Conservation (phyloP, 768 basidiomycete species). For the Clavaria fumosa region DNA sequence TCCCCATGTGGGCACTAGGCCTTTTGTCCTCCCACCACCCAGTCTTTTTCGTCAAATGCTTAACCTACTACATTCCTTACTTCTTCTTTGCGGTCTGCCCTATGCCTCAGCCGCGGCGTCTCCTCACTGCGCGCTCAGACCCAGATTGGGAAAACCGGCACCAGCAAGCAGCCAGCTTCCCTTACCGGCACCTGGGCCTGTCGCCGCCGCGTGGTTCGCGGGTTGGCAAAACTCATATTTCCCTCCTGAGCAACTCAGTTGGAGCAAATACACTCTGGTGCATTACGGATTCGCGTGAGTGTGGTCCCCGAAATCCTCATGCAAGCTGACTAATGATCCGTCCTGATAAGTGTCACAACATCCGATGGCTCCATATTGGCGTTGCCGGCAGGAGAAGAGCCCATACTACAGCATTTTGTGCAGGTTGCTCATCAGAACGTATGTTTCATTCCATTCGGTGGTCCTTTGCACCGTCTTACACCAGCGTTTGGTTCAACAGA, state of each 20-base stretch:
- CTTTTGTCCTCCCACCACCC: no score
- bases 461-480: background rate
- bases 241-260: conserved; percentile 38
- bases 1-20: no score
- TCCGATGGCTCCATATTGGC: conserved; percentile 19
- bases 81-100: no score
- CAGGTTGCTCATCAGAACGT: conserved; percentile 25
- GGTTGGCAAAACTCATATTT: conserved; percentile 45
- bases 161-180: no score
- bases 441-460: conserved; percentile 14
- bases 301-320: background rate
- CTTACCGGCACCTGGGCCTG: no score
- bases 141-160: no score
- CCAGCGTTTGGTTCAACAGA: conserved; percentile 19
- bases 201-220: conserved; percentile 50
- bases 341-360: conserved; percentile 21
- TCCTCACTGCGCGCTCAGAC: no score
- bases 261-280: conserved; percentile 52
- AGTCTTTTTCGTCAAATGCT: no score
- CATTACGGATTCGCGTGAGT: conserved; percentile 62
- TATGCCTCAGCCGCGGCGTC: no score
- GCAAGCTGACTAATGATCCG: conserved; percentile 1
- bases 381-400: conserved; percentile 27
- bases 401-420: conserved; percentile 41
- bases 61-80: no score